phyloP scores from a whole-genome alignment of 768 basidiomycete genomes.

The Lactarius pseudohatsudake region DNA sequence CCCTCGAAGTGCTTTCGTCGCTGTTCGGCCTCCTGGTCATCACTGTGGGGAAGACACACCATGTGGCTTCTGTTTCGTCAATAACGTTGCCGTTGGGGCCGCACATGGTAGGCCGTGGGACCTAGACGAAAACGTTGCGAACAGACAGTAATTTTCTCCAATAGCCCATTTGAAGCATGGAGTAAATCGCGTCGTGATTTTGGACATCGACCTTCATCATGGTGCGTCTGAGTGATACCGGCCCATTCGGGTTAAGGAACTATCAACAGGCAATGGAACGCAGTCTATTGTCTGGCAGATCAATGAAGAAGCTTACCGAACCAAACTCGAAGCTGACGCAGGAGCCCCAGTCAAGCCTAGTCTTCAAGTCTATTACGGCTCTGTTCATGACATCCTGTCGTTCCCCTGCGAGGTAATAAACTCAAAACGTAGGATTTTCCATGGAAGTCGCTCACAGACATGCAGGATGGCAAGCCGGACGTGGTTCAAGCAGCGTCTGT shows the following conservation, averaged over 20 bases:
- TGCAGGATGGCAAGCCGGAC: constrained; percentile 74
- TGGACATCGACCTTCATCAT: constrained; percentile 93
- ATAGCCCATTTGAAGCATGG: constrained; percentile 79
- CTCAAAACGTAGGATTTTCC: neutral
- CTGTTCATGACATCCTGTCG: constrained; percentile 90
- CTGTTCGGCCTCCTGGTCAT: constrained; percentile 88
- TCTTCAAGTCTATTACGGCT: constrained; percentile 80
- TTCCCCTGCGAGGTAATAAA: constrained; percentile 82
- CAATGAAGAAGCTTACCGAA: constrained; percentile 81
- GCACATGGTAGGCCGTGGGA: constrained; percentile 67
- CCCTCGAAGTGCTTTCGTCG: constrained; percentile 63
- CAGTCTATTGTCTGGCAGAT: constrained; percentile 91
- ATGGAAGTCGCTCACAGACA: constrained; percentile 13
- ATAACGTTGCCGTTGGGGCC: constrained; percentile 88
- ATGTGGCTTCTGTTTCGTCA: constrained; percentile 92
- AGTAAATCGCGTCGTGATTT: constrained; percentile 75
- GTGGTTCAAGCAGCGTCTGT: constrained; percentile 87
- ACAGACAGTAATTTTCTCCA: neutral
- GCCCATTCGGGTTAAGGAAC: neutral
- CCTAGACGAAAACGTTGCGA: neutral
- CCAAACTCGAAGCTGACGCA: constrained; percentile 55
- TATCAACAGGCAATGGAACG: constrained; percentile 78
- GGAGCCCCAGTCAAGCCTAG: constrained; percentile 43
- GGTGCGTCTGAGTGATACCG: constrained; percentile 43
- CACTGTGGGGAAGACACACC: constrained; percentile 91